Conservation (phyloP, 2,329 filamentous ascomycete species). For the Cladorrhinum sp. region DNA sequence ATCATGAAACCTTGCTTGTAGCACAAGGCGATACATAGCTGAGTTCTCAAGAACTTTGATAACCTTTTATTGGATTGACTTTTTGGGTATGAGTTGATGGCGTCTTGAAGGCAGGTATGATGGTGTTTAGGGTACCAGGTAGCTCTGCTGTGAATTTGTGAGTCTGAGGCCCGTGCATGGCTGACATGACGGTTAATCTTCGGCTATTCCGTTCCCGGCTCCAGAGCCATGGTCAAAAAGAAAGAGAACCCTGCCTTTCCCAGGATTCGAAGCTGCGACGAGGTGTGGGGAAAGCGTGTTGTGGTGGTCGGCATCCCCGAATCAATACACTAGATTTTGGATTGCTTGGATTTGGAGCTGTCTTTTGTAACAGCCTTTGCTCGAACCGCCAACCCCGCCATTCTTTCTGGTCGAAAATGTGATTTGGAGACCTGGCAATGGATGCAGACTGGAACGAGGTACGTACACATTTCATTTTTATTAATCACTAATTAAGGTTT, state of each 20-base stretch:
- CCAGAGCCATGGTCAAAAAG: not conserved
- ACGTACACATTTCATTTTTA: slow-evolving; percentile 31
- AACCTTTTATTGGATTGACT: not conserved
- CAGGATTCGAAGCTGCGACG: not conserved
- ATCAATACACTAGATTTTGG: not conserved
- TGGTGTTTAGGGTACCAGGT: too few species aligned
- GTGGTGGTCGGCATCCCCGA: not conserved
- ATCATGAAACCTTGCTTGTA: not conserved
- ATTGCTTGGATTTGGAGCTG: not conserved
- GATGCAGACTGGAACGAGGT: slow-evolving; percentile 69
- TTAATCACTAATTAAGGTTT: not conserved
- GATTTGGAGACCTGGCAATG: slow-evolving; percentile 39
- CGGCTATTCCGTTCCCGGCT: not conserved
- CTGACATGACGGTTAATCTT: not conserved
- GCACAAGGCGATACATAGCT: not conserved
- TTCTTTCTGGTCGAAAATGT: not conserved
- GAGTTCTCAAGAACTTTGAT: not conserved
- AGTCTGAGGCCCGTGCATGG: too few species aligned
- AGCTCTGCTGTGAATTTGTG: not conserved
- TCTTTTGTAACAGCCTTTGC: not conserved
- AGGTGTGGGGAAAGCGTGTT: not conserved
- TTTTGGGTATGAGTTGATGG: not conserved
- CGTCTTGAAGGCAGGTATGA: too few species aligned
- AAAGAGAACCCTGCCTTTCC: not conserved
- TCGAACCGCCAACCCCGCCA: not conserved